A percentile compares a stretch with the other conserved stretches of the same genome.
phyloP scores from a whole-genome alignment of 2,329 filamentous ascomycete species.

The Periglandula ipomoeae region DNA sequence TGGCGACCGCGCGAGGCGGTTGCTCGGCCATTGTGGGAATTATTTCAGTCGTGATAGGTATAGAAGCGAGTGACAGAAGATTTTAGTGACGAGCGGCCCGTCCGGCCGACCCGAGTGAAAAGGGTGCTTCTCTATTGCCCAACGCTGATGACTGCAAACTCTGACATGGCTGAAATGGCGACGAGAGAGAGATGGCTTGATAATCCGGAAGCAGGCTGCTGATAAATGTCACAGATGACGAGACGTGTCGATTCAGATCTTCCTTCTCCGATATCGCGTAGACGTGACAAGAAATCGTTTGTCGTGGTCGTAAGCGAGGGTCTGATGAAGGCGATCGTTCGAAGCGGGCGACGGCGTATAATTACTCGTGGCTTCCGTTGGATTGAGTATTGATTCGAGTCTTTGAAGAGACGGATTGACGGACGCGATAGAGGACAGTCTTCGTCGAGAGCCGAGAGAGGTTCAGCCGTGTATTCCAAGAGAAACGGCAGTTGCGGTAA shows the following conservation, averaged over 20 bases:
- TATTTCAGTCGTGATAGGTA: conserved; percentile 3
- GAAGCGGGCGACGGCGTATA: neutral
- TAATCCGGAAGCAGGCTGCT: neutral
- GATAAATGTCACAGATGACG: neutral
- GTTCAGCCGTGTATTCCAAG: neutral
- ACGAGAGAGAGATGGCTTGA: neutral
- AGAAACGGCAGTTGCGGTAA: neutral
- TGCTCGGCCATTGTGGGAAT: conserved; percentile 23
- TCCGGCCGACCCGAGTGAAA: conserved; percentile 19
- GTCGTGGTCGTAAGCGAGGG: neutral
- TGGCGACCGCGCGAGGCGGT: conserved; percentile 25
- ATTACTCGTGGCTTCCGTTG: neutral
- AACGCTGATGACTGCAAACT: conserved; percentile 11
- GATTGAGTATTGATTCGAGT: neutral
- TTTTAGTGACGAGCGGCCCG: conserved; percentile 13
- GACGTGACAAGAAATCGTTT: neutral
- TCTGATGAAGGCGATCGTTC: neutral
- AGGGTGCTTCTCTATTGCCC: conserved; percentile 24
- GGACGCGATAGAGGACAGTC: neutral
- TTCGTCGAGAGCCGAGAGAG: neutral
- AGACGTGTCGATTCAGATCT: neutral
- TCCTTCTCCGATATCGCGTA: neutral
- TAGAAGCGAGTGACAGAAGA: conserved; percentile 15
- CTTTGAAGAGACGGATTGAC: neutral
- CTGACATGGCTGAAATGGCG: conserved; percentile 20